These are phyloP conservation scores for Pyronema omphalodes DNA, from an alignment of 495 filamentous ascomycete genomes.

Conservation along the genomic window DNA sequence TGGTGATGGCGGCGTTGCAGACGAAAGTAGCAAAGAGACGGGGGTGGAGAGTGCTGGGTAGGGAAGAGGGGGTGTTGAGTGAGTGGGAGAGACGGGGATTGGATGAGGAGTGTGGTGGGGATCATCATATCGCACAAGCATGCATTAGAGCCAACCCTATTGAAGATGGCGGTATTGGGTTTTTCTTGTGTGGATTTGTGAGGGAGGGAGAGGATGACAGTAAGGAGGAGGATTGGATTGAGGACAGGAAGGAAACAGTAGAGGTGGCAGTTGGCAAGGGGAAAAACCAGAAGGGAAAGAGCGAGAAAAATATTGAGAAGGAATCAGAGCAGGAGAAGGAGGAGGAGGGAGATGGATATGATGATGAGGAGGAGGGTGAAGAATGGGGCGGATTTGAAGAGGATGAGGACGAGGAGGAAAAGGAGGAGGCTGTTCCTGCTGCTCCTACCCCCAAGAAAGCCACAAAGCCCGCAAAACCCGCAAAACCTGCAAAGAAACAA, in stretches of 20 bases:
- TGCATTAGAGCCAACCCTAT: slow-evolving; percentile 70
- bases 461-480: no score
- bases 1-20: slow-evolving; percentile 49
- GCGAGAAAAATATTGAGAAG: background rate
- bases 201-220: slow-evolving; percentile 27
- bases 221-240: slow-evolving; percentile 27
- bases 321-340: no score
- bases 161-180: slow-evolving; percentile 59
- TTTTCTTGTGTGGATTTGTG: slow-evolving; percentile 52
- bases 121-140: slow-evolving; percentile 41
- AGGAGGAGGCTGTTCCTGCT: no score
- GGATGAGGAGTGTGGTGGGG: slow-evolving; percentile 28
- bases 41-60: slow-evolving; percentile 57
- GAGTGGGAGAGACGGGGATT: slow-evolving; percentile 47
- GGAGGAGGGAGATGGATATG: no score
- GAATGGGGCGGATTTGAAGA: no score
- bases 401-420: no score
- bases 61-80: slow-evolving; percentile 49
- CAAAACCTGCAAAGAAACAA: no score
- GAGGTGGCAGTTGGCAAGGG: background rate
- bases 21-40: slow-evolving; percentile 43
- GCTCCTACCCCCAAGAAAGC: no score
- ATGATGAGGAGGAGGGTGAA: no score
- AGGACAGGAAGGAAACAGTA: slow-evolving; percentile 2
- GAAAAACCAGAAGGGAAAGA: background rate